These are phyloP conservation scores for Coniochaeta sp. DNA, from an alignment of 2,329 filamentous ascomycete genomes.

Conservation along the genomic window DNA sequence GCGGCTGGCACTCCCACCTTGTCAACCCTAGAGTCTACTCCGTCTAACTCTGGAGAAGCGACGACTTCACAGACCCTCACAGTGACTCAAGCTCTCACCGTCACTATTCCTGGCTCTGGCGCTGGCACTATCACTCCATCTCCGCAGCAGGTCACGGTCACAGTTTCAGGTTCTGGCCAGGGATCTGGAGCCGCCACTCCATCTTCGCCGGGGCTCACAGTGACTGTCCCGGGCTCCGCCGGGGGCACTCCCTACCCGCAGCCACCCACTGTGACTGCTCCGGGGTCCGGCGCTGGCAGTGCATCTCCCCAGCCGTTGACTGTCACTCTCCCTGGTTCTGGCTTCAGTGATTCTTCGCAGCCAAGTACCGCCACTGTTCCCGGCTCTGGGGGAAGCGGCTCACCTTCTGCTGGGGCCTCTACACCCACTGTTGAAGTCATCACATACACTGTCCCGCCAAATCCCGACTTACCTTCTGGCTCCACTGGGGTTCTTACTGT, in stretches of 20 bases:
- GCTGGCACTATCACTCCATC: neutral
- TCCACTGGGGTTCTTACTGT: slow-evolving; percentile 14
- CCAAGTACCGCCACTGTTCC: neutral
- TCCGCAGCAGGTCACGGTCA: slow-evolving; percentile 4
- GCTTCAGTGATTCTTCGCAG: neutral
- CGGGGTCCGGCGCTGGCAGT: neutral
- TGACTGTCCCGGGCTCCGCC: neutral
- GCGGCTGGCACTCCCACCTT: neutral
- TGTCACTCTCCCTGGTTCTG: slow-evolving; percentile 1
- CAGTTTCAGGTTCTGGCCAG: neutral
- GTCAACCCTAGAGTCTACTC: neutral
- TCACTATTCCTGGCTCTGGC: neutral
- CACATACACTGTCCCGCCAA: slow-evolving; percentile 11
- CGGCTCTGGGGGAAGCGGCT: neutral
- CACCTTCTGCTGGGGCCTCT: neutral
- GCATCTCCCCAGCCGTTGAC: neutral
- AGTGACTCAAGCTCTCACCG: neutral
- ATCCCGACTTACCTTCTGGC: slow-evolving; percentile 6
- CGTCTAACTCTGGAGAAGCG: neutral
- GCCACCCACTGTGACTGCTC: slow-evolving; percentile 7
- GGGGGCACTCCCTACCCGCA: neutral
- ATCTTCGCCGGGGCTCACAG: neutral
- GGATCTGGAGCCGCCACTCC: neutral
- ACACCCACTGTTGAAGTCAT: slow-evolving; percentile 5
- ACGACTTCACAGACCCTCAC: neutral